Evolutionary conservation across 2,329 filamentous ascomycete species (phyloP), one percentile per base, ranked within the genome.

Genomic region (Volutella citrinella): DNA sequence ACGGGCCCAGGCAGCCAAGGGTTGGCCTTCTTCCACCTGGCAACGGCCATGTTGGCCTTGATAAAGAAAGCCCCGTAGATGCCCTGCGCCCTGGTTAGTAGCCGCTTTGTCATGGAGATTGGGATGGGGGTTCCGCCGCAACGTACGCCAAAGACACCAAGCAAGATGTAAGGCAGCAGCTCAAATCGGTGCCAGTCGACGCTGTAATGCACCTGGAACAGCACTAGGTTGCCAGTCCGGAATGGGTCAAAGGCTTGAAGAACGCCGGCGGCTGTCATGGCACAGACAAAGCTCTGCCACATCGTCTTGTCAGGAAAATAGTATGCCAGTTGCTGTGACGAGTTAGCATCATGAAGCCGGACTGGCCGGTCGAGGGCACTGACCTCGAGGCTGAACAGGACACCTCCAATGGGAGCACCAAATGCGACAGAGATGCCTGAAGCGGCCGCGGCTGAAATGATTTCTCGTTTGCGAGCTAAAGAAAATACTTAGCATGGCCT

Each of bases 271-370:
- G 90, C 93, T n/a, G 95, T 87, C 90, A 97, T 97, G 57, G 93
- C 93, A 54, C 93, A 97, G 24, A 98, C 93, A 56, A 98, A 98
- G 54, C 89, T 95, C 60, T 96, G 93, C 93, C 93, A 98, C 93
- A 98, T 97, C 9, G 93, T 97, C 64, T 97, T 97, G 64, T 97
- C 91, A 0, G 93, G 91, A 51, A 97, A 97, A 62, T 96, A 97
- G 60, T 96, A 97, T 1, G 89, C 95, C 4, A 97, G 70, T 74
- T 95, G 88, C 77, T 86, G 39, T n/a, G 16, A 5, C 19, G 7
- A 10, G 36, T 51, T 27, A 49, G 45, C 11, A 20, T 28, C 5
- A n/a, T n/a, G n/a, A n/a, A n/a, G n/a, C n/a, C n/a, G n/a, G n/a
- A n/a, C 8, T 21, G 29, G 7, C 10, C 15, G 17, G 19, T 7